Base-by-base conservation (phyloP, 179 eudicot genomes). In the Dionaea muscipula region DNA sequence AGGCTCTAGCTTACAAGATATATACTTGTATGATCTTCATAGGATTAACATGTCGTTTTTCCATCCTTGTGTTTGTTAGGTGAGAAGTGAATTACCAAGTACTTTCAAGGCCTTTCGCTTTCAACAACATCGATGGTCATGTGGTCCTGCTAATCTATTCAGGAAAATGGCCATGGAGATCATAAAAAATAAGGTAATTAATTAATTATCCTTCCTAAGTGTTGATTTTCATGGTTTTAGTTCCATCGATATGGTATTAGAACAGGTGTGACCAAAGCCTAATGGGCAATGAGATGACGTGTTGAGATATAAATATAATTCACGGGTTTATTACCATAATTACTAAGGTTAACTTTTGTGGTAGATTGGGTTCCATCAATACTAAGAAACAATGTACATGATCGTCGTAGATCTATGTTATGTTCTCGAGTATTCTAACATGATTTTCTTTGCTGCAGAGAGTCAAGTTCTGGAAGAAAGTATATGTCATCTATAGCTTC, bases 101-200 rank as follows among this genome's bases (percentile, higher is more conserved):
- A 80, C 86, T 37, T 72, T 80, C 53, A 80, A 77, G 58, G 86
- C 86, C 62, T 80, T 77, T 46, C 61, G 80, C 9, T 80, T 55
- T 61, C 86, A 80, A 47, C 86, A 80, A 51, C 86, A 80, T 60
- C 44, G 86, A 22, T 80, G 86, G 86, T 80, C 86, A 14, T 80
- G 86, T 44, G 86, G 86, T 19, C 86, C 86, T 12, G 82, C 82
- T 5, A 80, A 80, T 63, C 58, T 80, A 60, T 80, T 80, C 67
- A 62, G 82, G 18, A 80, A 77, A 60, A 80, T 80, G 86, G 72
- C 64, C 53, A 69, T 72, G 78, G 86, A 77, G 39, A 80, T 80
- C 37, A 64, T 73, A n/a, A 65, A 48, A 22, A 80, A 80, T 67
- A 75, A 77, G 82, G 86, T 77, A 26, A n/a, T 65, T 63, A 25